phyloP scores from a whole-genome alignment of 2,329 filamentous ascomycete species.

The Lachnellula willkommii region DNA sequence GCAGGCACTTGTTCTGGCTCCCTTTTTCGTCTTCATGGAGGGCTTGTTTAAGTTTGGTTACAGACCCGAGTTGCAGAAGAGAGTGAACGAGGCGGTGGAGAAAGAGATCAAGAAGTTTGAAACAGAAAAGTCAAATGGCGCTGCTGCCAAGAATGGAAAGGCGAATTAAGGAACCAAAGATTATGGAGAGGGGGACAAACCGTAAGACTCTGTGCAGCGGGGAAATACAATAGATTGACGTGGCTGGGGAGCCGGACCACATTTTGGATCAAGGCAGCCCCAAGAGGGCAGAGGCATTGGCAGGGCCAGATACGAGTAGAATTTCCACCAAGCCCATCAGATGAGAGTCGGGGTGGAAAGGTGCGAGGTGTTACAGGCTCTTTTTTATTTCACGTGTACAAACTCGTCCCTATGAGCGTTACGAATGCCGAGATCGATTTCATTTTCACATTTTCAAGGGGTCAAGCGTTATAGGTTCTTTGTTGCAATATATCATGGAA shows the following conservation, averaged over 20 bases:
- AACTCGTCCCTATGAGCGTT: not conserved
- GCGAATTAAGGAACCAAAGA: conserved; percentile 33
- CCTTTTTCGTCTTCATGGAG: conserved; percentile 97
- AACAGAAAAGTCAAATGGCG: conserved; percentile 44
- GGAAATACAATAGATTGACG: no score
- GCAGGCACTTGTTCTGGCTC: conserved; percentile 87
- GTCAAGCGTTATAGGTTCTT: no score
- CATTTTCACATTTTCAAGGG: no score
- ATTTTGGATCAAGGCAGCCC: no score
- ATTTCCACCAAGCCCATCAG: not conserved
- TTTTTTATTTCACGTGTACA: not conserved
- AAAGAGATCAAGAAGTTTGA: conserved; percentile 73
- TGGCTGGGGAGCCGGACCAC: no score
- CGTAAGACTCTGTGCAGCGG: no score
- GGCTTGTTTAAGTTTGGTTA: conserved; percentile 87
- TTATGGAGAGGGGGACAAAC: not conserved
- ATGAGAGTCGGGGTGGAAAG: not conserved
- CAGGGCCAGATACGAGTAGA: not conserved
- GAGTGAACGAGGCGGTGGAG: conserved; percentile 71
- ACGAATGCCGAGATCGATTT: not conserved
- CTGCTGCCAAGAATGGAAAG: conserved; percentile 43
- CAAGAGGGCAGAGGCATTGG: no score
- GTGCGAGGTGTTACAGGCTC: not conserved
- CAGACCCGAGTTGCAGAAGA: conserved; percentile 75
- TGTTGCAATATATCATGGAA: no score